Conservation (phyloP, 2,329 filamentous ascomycete species). For the Xylariaceae sp. region DNA sequence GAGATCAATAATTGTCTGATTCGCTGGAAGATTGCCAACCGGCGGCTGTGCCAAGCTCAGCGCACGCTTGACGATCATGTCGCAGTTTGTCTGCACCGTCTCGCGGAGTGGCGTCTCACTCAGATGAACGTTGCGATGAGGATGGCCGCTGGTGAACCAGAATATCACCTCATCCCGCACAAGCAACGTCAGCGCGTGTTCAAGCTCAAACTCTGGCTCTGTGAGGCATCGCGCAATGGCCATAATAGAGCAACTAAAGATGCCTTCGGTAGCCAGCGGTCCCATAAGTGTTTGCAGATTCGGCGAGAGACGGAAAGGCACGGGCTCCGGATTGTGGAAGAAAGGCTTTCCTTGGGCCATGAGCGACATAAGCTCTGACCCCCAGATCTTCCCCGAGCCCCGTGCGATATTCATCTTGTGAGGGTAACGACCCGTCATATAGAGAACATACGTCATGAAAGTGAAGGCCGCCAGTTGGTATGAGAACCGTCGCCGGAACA, state of each 20-base stretch:
- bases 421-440: conserved; percentile 93
- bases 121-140: conserved; percentile 46
- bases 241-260: conserved; percentile 94
- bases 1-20: conserved; percentile 93
- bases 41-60: conserved; percentile 75
- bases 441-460: conserved; percentile 98
- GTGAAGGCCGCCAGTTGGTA: conserved; percentile 93
- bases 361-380: conserved; percentile 84
- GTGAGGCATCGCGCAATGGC: conserved; percentile 91
- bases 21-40: conserved; percentile 78
- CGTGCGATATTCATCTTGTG: conserved; percentile 92
- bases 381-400: conserved; percentile 89
- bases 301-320: conserved; percentile 94
- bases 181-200: conserved; percentile 89
- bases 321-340: conserved; percentile 92
- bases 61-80: conserved; percentile 86
- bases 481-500: conserved; percentile 94
- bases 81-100: conserved; percentile 78
- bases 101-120: conserved; percentile 68
- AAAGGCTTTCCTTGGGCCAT: conserved; percentile 80
- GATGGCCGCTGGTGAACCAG: conserved; percentile 79
- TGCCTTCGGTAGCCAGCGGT: conserved; percentile 89
- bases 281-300: conserved; percentile 97
- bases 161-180: conserved; percentile 97
- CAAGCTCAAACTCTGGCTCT: conserved; percentile 83